Evolutionary conservation across 2,329 filamentous ascomycete genomes (phyloP).

Genomic region (Penicillium sp.): DNA sequence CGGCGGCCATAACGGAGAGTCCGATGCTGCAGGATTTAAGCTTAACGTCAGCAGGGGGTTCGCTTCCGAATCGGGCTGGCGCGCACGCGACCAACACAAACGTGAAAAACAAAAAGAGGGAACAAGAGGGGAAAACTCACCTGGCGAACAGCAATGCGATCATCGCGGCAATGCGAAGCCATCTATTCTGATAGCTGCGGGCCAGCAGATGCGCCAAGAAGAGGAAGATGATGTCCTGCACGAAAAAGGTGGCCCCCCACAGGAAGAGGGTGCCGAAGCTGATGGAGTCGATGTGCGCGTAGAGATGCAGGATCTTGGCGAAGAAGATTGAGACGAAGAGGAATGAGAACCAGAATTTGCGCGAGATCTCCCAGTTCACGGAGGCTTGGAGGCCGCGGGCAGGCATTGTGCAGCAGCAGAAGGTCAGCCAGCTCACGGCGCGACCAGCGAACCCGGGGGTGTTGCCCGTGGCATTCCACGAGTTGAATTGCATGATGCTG

Average conservation of each 20-base stretch:
- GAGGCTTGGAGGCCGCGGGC: constrained; percentile 13
- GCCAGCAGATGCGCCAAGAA: constrained; percentile 17
- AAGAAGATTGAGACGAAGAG: constrained; percentile 20
- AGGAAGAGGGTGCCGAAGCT: constrained; percentile 16
- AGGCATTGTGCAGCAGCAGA: constrained; percentile 19
- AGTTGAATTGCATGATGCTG: constrained; percentile 8
- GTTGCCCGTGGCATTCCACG: constrained; percentile 4
- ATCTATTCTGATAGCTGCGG: constrained; percentile 10
- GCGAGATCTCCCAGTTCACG: constrained; percentile 15
- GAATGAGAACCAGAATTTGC: constrained; percentile 27
- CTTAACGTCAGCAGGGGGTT: constrained; percentile 1
- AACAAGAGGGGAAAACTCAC: constrained; percentile 7
- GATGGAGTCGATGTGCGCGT: constrained; percentile 26
- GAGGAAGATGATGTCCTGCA: constrained; percentile 25
- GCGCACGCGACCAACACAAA: not conserved
- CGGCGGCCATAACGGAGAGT: constrained; percentile 38
- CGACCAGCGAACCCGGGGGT: constrained; percentile 3
- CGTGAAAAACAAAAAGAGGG: not conserved
- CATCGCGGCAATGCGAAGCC: constrained; percentile 7
- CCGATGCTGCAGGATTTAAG: constrained; percentile 24
- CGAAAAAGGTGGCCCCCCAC: constrained; percentile 31
- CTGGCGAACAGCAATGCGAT: constrained; percentile 7
- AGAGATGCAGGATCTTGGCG: constrained; percentile 31
- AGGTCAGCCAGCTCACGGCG: constrained; percentile 3
- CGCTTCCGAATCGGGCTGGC: not conserved